Percentiles rank a stretch among this genome's conserved stretches.
Evolutionary conservation across 2,329 filamentous ascomycete genomes (phyloP).

Genomic region (Ilyonectria mors-panacis): DNA sequence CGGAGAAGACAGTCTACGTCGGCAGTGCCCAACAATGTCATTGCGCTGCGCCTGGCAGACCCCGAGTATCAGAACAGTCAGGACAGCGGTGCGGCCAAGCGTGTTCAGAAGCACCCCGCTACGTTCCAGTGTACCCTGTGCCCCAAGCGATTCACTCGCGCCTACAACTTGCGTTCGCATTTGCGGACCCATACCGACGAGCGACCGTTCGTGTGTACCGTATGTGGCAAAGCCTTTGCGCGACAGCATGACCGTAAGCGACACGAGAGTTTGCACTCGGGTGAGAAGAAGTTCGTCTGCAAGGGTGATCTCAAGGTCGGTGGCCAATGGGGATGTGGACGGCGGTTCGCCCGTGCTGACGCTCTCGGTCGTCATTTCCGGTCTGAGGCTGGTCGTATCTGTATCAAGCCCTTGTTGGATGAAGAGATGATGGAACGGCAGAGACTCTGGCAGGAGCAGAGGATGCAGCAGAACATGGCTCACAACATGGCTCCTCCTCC

Average conservation of each 20-base stretch:
- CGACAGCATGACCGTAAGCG: slow-evolving; percentile 97
- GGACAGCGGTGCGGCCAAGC: slow-evolving; percentile 75
- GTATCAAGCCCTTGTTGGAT: slow-evolving; percentile 96
- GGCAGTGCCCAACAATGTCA: slow-evolving; percentile 72
- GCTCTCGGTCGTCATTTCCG: slow-evolving; percentile 95
- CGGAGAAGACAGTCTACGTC: slow-evolving; percentile 74
- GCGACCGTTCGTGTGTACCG: slow-evolving; percentile 95
- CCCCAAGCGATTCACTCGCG: slow-evolving; percentile 95
- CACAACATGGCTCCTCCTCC: slow-evolving; percentile 71
- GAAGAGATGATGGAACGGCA: slow-evolving; percentile 91
- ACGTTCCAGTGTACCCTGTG: slow-evolving; percentile 96
- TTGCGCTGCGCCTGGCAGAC: slow-evolving; percentile 93
- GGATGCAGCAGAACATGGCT: slow-evolving; percentile 75
- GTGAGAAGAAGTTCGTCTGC: slow-evolving; percentile 99
- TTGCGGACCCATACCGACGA: slow-evolving; percentile 97
- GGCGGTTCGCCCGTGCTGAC: slow-evolving; percentile 94
- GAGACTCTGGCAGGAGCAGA: slow-evolving; percentile 80
- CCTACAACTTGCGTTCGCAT: slow-evolving; percentile 96
- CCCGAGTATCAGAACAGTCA: slow-evolving; percentile 83
- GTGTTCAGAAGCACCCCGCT: slow-evolving; percentile 97
- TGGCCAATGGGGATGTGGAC: slow-evolving; percentile 91
- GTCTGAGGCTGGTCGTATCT: slow-evolving; percentile 94
- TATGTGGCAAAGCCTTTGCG: slow-evolving; percentile 97
- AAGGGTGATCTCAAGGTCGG: slow-evolving; percentile 89
- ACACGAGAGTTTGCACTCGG: slow-evolving; percentile 95